Evolutionary conservation across 345 rosid genomes (phyloP).

Genomic region (Cardiospermum halicacabum): DNA sequence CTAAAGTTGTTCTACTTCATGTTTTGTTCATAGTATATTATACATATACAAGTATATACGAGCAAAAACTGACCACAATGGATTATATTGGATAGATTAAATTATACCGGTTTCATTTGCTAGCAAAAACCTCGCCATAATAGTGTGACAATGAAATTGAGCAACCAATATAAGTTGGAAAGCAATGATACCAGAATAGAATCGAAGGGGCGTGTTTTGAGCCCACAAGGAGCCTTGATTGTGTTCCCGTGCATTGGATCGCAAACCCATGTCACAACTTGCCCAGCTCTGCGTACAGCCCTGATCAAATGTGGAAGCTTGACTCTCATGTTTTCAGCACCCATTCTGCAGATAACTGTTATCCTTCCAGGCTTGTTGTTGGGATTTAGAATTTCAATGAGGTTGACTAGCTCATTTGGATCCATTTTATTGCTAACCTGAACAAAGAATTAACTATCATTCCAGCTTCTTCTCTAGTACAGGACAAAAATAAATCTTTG

Average conservation of each 20-base stretch:
- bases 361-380: slow-evolving; percentile 56
- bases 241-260: slow-evolving; percentile 78
- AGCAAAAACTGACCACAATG: neutral
- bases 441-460: slow-evolving; percentile 16
- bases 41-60: neutral
- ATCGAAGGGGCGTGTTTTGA: slow-evolving; percentile 64
- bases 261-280: slow-evolving; percentile 61
- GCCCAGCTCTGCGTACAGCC: slow-evolving; percentile 59
- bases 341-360: slow-evolving; percentile 56
- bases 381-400: slow-evolving; percentile 52
- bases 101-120: neutral
- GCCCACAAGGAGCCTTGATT: slow-evolving; percentile 63
- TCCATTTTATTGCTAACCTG: slow-evolving; percentile 69
- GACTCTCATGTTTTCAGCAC: slow-evolving; percentile 63
- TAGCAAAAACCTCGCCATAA: neutral
- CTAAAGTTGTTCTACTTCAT: neutral
- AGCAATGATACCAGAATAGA: slow-evolving; percentile 44
- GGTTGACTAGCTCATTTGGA: slow-evolving; percentile 55
- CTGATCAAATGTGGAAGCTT: slow-evolving; percentile 57
- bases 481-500: neutral
- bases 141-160: slow-evolving; percentile 1
- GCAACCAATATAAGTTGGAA: neutral
- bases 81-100: neutral
- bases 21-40: neutral
- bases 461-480: slow-evolving; percentile 3